Evolutionary conservation across 257 asterid genomes (phyloP).

Genomic region (Gynochthodes officinalis): DNA sequence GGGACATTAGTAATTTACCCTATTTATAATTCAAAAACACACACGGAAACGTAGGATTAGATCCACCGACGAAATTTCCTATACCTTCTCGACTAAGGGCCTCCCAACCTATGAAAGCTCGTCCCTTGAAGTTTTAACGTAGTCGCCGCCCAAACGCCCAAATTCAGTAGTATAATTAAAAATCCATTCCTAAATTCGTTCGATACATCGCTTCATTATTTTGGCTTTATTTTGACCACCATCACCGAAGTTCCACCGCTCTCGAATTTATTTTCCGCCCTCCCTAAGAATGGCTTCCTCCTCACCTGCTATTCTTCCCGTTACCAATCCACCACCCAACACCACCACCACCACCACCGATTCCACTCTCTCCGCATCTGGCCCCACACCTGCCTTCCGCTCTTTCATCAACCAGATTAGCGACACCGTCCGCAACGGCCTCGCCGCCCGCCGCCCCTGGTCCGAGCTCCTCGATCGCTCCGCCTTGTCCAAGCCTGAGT

Average conservation of each 20-base stretch:
- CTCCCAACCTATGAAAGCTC: too few species aligned
- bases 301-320: conserved; percentile 69
- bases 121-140: too few species aligned
- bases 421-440: conserved; percentile 49
- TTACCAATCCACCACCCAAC: conserved; percentile 42
- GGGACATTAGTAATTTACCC: too few species aligned
- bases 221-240: too few species aligned
- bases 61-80: conserved; percentile 13
- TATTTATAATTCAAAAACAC: too few species aligned
- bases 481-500: conserved; percentile 76
- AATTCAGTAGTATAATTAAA: too few species aligned
- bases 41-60: not conserved
- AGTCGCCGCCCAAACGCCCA: too few species aligned
- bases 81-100: not conserved
- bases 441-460: conserved; percentile 82
- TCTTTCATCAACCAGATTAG: conserved; percentile 41
- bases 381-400: conserved; percentile 49
- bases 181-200: too few species aligned
- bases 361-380: conserved; percentile 25
- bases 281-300: conserved; percentile 38
- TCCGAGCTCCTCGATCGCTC: conserved; percentile 65
- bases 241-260: too few species aligned
- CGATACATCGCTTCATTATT: too few species aligned
- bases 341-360: conserved; percentile 20
- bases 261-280: not conserved